phyloP scores from a whole-genome alignment of 306 rosid species.

The Cotoneaster glaucophyllus region DNA sequence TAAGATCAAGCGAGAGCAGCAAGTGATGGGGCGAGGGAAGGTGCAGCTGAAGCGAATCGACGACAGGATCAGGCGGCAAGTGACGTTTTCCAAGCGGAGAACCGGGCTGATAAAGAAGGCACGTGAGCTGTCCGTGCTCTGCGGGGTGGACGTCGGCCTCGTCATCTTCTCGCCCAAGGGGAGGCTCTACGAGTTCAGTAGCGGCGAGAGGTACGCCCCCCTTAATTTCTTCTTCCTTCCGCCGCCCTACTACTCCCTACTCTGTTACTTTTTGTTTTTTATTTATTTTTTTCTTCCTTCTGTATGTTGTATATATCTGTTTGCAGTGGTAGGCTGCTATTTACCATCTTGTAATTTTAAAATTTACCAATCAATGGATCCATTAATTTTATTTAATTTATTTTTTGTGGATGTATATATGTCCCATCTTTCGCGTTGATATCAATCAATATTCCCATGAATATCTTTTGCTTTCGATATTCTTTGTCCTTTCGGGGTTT shows the following conservation, averaged over 20 bases:
- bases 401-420: neutral
- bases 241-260: neutral
- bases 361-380: neutral
- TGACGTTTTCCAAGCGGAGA: conserved; percentile 23
- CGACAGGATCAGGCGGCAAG: conserved; percentile 25
- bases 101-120: conserved; percentile 26
- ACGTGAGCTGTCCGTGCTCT: conserved; percentile 21
- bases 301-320: neutral
- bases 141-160: conserved; percentile 22
- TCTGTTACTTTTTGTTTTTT: neutral
- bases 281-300: neutral
- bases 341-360: neutral
- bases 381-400: neutral
- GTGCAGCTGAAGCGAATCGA: conserved; percentile 29
- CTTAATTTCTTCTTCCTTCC: neutral
- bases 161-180: conserved; percentile 27
- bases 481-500: neutral
- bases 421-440: neutral
- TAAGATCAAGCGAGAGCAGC: neutral
- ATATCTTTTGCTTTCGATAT: neutral
- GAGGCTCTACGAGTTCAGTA: conserved; percentile 21
- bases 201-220: conserved; percentile 20
- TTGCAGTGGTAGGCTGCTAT: neutral
- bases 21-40: conserved; percentile 21
- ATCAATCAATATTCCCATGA: neutral